Evolutionary conservation across 2,329 filamentous ascomycete genomes (phyloP), one percentile per base, ranked within the genome.

Genomic region (Botrytis pseudocinerea): DNA sequence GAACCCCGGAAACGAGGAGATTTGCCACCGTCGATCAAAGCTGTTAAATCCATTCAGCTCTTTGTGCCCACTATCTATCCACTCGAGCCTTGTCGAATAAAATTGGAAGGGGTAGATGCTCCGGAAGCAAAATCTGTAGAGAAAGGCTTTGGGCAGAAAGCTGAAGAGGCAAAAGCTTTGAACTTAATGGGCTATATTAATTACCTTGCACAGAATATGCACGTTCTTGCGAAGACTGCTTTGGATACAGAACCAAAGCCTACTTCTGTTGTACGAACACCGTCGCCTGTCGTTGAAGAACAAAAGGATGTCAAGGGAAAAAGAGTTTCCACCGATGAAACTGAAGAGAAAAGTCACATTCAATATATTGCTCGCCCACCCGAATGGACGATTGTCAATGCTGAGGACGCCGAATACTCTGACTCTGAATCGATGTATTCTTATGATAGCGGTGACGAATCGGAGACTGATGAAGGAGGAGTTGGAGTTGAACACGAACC

Each of bases 161-260:
- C 87, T 25, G 82, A 82, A 40, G 84, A 88, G 70, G 87, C 89
- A 77, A 85, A 84, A 57, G 85, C 90, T 60, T 48, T 91, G 83
- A 90, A 87, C 16, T 82, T 96, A 72, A 92, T 92, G 83, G 91
- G 89, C 73, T 91, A 93, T 77, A 81, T 95, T 77, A 95, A 95
- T 79, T 93, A 91, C 78, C 83, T 95, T 12, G 86, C 89, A 2
- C 89, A 92, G 80, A 93, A 93, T 77, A 86, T 95, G 75, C 89
- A 93, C 78, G 82, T 83, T 3, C 84, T 95, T 78, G 90, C 89
- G 22, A 91, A 88, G 78, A 86, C 89, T 68, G 83, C 83, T 3
- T 76, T 84, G 54, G 75, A 78, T 71, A 66, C 72, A 44, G 70
- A 75, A 72, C 25, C 75, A 38, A 69, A 75, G n/a, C 69, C 57